These are phyloP conservation scores for Backusella australiensis DNA, from an alignment of 192 early-diverging fungal genomes.

Conservation along the genomic window DNA sequence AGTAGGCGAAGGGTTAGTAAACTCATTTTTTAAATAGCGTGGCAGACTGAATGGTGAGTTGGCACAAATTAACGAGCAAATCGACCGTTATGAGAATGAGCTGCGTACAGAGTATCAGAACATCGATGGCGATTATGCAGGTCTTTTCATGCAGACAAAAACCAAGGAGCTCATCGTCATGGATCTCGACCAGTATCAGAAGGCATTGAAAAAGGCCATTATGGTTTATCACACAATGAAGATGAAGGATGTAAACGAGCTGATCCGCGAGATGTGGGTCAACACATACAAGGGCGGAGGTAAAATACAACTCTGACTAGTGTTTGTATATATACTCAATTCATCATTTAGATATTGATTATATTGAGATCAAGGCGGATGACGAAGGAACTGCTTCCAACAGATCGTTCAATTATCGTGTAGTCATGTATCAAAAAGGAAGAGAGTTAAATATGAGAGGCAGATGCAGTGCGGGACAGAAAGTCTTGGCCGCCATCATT, in stretches of 20 bases:
- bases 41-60: conserved; percentile 70
- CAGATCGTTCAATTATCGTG: conserved; percentile 85
- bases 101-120: conserved; percentile 75
- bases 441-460: conserved; percentile 91
- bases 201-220: conserved; percentile 83
- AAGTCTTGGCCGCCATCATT: conserved; percentile 93
- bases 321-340: background rate
- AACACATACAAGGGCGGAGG: conserved; percentile 93
- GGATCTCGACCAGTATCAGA: conserved; percentile 84
- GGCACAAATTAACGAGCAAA: conserved; percentile 81
- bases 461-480: conserved; percentile 95
- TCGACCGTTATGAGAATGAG: conserved; percentile 52
- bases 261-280: conserved; percentile 94
- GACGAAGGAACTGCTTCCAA: conserved; percentile 66
- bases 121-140: conserved; percentile 65
- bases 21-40: conserved; percentile 20
- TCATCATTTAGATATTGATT: conserved; percentile 79
- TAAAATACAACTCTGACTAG: conserved; percentile 13
- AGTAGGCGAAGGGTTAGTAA: background rate
- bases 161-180: conserved; percentile 67
- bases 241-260: conserved; percentile 97
- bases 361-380: conserved; percentile 93
- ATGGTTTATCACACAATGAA: conserved; percentile 90
- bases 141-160: conserved; percentile 69
- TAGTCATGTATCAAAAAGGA: conserved; percentile 91